These are phyloP conservation scores for Penicillium brasilianum DNA, from an alignment of 2,329 filamentous ascomycete species.

Conservation along the genomic window DNA sequence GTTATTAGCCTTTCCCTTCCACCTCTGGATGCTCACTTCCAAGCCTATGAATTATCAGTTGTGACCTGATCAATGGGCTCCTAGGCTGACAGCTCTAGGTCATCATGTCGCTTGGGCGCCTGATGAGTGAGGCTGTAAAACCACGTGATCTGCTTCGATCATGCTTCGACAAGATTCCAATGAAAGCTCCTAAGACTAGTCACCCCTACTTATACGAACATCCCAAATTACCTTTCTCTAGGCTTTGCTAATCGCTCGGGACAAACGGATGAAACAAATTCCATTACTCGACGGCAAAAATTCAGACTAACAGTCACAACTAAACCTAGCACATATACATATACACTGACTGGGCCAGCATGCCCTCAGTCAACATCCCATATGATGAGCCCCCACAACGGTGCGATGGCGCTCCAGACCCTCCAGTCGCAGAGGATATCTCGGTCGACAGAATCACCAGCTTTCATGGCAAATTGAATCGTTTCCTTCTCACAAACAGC, in stretches of 20 bases:
- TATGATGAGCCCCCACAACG: neutral
- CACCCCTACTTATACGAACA: neutral
- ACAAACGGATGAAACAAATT: neutral
- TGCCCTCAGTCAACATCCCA: neutral
- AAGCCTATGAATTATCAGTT: no score
- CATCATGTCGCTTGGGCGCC: neutral
- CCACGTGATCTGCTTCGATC: neutral
- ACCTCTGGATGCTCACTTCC: neutral
- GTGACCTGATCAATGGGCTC: neutral
- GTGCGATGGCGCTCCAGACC: neutral
- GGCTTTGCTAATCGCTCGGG: neutral
- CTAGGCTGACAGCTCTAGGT: neutral
- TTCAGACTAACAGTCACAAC: neutral
- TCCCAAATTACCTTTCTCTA: neutral
- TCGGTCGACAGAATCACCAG: constrained; percentile 42
- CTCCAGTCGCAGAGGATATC: constrained; percentile 27
- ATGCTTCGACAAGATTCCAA: neutral
- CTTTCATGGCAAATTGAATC: constrained; percentile 44
- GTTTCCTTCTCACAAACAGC: constrained; percentile 33
- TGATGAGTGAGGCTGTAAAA: neutral
- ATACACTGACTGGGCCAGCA: constrained; percentile 1
- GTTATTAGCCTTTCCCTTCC: neutral
- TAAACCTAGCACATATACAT: neutral
- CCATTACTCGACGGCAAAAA: neutral
- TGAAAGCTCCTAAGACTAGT: neutral